Evolutionary conservation across 768 basidiomycete genomes (phyloP).

Genomic region (Boletus pseudo-olivaceus): DNA sequence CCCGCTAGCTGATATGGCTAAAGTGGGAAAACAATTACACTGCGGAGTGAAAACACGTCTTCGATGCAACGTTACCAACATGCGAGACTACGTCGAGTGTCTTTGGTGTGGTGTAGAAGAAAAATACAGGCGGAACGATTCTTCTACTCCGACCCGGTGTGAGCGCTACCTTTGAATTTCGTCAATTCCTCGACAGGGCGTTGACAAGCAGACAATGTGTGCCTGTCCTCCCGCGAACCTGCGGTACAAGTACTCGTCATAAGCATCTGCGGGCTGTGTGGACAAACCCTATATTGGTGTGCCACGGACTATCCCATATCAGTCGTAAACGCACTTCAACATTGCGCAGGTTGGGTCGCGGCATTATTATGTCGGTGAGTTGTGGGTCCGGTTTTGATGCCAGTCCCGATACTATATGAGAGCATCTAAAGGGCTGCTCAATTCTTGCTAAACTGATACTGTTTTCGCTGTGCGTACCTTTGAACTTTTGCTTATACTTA

Average conservation of each 20-base stretch:
- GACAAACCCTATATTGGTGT: not conserved
- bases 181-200: not conserved
- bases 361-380: too few species aligned
- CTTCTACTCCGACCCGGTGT: too few species aligned
- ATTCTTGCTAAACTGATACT: too few species aligned
- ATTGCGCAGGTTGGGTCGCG: not conserved
- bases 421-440: not conserved
- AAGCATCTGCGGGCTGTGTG: not conserved
- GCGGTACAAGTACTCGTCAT: not conserved
- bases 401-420: too few species aligned
- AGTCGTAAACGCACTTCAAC: not conserved
- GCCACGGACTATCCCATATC: not conserved
- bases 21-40: too few species aligned
- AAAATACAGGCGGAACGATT: too few species aligned
- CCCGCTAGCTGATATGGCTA: not conserved
- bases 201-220: too few species aligned
- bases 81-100: too few species aligned
- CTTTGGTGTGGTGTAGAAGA: too few species aligned
- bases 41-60: not conserved
- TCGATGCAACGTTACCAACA: not conserved
- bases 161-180: too few species aligned
- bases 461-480: not conserved
- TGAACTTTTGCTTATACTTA: not conserved
- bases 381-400: too few species aligned
- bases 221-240: slow-evolving; percentile 19